phyloP scores from a whole-genome alignment of 2,329 filamentous ascomycete species.

The Dendrostoma leiphaemia region DNA sequence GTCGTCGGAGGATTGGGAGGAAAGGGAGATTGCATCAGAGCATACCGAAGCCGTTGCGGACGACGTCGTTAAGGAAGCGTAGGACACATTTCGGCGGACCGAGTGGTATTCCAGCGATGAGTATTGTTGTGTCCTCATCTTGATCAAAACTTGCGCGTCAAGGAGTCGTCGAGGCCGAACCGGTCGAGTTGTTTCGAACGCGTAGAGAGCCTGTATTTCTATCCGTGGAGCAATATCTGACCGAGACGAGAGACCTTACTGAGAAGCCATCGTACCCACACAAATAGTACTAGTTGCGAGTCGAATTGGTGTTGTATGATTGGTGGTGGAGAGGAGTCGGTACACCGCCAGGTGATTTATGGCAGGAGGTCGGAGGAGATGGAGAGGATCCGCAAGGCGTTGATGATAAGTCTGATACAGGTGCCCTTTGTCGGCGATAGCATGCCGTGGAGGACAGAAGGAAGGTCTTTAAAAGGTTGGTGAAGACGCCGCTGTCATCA shows the following conservation, averaged over 20 bases:
- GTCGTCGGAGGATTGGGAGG: conserved; percentile 68
- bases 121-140: conserved; percentile 57
- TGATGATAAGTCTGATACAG: conserved; percentile 17
- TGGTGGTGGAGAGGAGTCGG: conserved; percentile 2
- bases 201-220: conserved; percentile 10
- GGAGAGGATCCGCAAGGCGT: conserved; percentile 15
- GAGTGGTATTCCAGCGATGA: conserved; percentile 52
- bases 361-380: background rate
- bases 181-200: conserved; percentile 19
- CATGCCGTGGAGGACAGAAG: conserved; percentile 13
- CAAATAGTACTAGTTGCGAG: conserved; percentile 10
- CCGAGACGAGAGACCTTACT: conserved; percentile 10
- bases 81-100: conserved; percentile 54
- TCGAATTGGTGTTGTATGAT: conserved; percentile 4
- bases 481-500: conserved; percentile 11
- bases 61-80: conserved; percentile 69
- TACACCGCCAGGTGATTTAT: background rate
- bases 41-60: conserved; percentile 79
- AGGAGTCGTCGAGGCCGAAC: conserved; percentile 4
- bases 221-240: conserved; percentile 12
- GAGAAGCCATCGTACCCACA: conserved; percentile 14
- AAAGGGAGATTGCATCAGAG: conserved; percentile 68
- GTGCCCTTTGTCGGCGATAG: conserved; percentile 13
- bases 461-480: conserved; percentile 6
- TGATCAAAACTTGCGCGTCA: conserved; percentile 34